Evolutionary conservation across 2,329 filamentous ascomycete genomes (phyloP).

Genomic region (Colletotrichum sp.): DNA sequence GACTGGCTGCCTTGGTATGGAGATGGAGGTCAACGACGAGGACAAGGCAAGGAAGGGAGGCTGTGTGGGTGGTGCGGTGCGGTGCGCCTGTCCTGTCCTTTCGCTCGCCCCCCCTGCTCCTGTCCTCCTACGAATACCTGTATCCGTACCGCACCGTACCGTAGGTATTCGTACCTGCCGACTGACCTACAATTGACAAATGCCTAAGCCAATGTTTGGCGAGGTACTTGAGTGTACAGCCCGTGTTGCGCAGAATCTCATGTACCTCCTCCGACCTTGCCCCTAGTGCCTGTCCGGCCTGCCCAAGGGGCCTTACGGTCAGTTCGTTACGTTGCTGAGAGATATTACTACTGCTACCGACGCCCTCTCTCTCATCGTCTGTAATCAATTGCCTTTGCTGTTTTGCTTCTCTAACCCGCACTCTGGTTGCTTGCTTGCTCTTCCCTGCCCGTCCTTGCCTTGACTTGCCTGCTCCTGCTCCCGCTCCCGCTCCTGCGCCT

Average conservation of each 20-base stretch:
- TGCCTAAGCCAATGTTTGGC: background rate
- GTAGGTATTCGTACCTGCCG: background rate
- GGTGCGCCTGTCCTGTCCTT: background rate
- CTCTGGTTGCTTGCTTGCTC: background rate
- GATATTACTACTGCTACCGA: background rate
- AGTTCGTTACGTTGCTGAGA: background rate
- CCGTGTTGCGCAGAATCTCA: background rate
- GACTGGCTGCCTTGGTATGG: background rate
- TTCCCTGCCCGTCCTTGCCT: background rate
- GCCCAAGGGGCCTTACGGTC: background rate
- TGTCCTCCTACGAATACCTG: background rate
- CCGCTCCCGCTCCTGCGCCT: background rate
- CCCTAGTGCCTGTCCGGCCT: background rate
- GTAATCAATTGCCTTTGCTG: background rate
- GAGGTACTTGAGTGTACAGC: background rate
- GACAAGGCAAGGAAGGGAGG: background rate
- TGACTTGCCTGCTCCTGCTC: background rate
- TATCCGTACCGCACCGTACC: background rate
- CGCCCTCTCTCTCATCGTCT: background rate
- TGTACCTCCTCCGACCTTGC: background rate
- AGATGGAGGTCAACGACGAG: background rate
- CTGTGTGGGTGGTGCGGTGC: background rate
- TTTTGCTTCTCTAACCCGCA: background rate
- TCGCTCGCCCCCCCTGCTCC: background rate
- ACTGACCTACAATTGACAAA: background rate